phyloP scores from a whole-genome alignment of 495 filamentous ascomycete genomes.

The Aspergillus ostianus region DNA sequence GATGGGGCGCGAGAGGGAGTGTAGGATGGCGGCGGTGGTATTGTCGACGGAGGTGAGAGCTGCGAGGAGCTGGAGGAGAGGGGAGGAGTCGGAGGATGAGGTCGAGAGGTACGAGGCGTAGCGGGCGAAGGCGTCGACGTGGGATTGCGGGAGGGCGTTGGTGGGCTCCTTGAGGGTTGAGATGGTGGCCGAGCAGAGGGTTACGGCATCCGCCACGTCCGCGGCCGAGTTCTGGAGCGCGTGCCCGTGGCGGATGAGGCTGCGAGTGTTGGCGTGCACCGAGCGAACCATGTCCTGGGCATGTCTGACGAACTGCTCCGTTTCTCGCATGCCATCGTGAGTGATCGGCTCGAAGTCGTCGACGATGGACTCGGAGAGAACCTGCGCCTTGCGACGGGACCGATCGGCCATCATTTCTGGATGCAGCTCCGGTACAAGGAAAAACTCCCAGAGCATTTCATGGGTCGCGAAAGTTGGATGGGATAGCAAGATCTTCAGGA shows the following conservation, averaged over 20 bases:
- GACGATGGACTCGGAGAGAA: slow-evolving; percentile 74
- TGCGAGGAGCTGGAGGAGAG: slow-evolving; percentile 69
- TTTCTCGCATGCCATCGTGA: slow-evolving; percentile 75
- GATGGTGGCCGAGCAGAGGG: slow-evolving; percentile 55
- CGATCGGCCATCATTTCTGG: slow-evolving; percentile 86
- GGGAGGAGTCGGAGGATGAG: slow-evolving; percentile 65
- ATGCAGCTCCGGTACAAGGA: slow-evolving; percentile 93
- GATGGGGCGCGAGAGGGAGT: slow-evolving; percentile 77
- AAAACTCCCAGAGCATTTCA: slow-evolving; percentile 99
- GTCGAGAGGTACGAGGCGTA: slow-evolving; percentile 67
- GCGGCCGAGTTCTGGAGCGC: slow-evolving; percentile 33
- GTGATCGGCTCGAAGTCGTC: slow-evolving; percentile 81
- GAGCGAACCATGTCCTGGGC: slow-evolving; percentile 84
- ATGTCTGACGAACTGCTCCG: slow-evolving; percentile 87
- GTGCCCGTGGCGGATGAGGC: slow-evolving; percentile 60
- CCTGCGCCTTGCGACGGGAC: slow-evolving; percentile 79
- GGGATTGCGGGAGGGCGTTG: slow-evolving; percentile 57
- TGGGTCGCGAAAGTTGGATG: slow-evolving; percentile 96
- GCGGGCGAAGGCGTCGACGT: slow-evolving; percentile 69
- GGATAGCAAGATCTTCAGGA: slow-evolving; percentile 77
- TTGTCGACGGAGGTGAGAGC: slow-evolving; percentile 71
- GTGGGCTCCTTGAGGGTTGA: slow-evolving; percentile 45
- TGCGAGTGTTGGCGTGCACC: slow-evolving; percentile 77
- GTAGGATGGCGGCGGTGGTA: slow-evolving; percentile 76
- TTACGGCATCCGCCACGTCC: slow-evolving; percentile 70